These are phyloP conservation scores for Alternaria arbusti DNA, from an alignment of 2,329 filamentous ascomycete species.

Conservation along the genomic window DNA sequence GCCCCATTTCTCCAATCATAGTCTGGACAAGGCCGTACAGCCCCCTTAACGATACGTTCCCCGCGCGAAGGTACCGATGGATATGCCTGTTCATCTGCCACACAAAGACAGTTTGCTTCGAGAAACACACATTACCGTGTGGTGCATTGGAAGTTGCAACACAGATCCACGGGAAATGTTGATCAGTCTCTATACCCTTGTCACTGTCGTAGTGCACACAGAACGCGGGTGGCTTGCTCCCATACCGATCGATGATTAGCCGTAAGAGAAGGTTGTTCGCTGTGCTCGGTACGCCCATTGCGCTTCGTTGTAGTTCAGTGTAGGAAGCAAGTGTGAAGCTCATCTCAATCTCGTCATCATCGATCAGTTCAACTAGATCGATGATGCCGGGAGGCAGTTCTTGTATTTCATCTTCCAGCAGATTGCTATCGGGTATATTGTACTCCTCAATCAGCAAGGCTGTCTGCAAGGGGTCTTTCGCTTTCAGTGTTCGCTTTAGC, in stretches of 20 bases:
- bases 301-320: constrained; percentile 32
- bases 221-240: constrained; percentile 22
- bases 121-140: constrained; percentile 25
- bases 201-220: constrained; percentile 40
- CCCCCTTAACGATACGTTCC: constrained; percentile 12
- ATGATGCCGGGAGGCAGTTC: constrained; percentile 28
- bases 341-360: constrained; percentile 35
- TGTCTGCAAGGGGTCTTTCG: constrained; percentile 36
- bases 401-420: constrained; percentile 37
- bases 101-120: constrained; percentile 20
- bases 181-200: constrained; percentile 7
- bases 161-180: constrained; percentile 30
- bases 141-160: constrained; percentile 16
- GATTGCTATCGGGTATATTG: constrained; percentile 29
- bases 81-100: constrained; percentile 37
- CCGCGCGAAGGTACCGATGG: constrained; percentile 17
- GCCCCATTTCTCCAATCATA: constrained; percentile 14
- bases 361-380: constrained; percentile 32
- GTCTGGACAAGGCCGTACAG: constrained; percentile 23
- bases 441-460: constrained; percentile 29
- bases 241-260: constrained; percentile 19
- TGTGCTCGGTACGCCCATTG: constrained; percentile 28
- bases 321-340: constrained; percentile 32
- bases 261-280: constrained; percentile 36
- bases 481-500: constrained; percentile 31